Percentiles rank a stretch among this genome's conserved stretches.
phyloP scores from a whole-genome alignment of 495 filamentous ascomycete genomes.

The Chaetomium fimeti region DNA sequence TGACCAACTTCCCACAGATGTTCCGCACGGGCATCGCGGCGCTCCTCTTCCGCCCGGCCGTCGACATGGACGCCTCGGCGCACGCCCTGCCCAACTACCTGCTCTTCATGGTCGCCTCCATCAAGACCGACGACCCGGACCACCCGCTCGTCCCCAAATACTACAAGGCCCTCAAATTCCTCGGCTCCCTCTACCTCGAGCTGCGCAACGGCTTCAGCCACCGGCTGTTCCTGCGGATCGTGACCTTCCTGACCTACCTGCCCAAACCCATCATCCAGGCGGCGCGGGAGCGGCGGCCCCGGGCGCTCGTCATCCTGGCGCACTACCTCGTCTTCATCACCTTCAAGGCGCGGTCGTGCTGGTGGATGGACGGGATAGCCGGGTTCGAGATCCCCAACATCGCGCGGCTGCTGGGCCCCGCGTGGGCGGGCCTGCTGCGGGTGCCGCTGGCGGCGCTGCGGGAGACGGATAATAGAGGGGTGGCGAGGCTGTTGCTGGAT shows the following conservation, averaged over 20 bases:
- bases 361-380: slow-evolving; percentile 49
- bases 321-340: slow-evolving; percentile 48
- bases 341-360: slow-evolving; percentile 32
- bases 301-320: slow-evolving; percentile 54
- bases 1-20: slow-evolving; percentile 28
- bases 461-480: slow-evolving; percentile 24
- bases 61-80: slow-evolving; percentile 39
- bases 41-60: slow-evolving; percentile 42
- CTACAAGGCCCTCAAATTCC: slow-evolving; percentile 40
- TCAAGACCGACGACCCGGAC: slow-evolving; percentile 36
- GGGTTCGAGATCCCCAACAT: slow-evolving; percentile 44
- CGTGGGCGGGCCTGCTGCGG: slow-evolving; percentile 39
- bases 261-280: slow-evolving; percentile 52
- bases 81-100: slow-evolving; percentile 42
- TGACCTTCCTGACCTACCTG: slow-evolving; percentile 49
- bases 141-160: slow-evolving; percentile 33
- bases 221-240: slow-evolving; percentile 41
- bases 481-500: slow-evolving; percentile 39
- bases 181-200: slow-evolving; percentile 48
- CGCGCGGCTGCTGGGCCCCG: slow-evolving; percentile 33
- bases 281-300: slow-evolving; percentile 50
- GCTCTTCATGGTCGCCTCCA: slow-evolving; percentile 45
- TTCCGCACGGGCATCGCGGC: slow-evolving; percentile 36
- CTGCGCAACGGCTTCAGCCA: slow-evolving; percentile 38
- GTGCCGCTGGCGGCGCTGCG: slow-evolving; percentile 38